Percentiles rank a stretch among this genome's conserved stretches.
These are phyloP conservation scores for Leishmania arabica DNA, from an alignment of 208 protist species.

Conservation along the genomic window DNA sequence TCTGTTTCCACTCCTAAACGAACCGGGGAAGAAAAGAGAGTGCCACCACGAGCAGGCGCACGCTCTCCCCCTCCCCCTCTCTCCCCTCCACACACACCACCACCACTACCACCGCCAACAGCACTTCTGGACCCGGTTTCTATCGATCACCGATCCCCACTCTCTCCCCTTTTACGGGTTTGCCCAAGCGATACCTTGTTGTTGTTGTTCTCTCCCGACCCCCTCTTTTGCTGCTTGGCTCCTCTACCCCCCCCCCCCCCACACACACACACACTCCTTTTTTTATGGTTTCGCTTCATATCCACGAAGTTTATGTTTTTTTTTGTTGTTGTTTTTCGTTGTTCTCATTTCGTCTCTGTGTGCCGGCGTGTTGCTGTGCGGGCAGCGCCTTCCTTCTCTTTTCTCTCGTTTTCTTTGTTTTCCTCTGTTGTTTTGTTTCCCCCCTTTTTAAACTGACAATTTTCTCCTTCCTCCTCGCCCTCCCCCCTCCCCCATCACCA, in stretches of 20 bases:
- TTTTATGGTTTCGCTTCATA: neutral
- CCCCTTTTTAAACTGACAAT: too few species aligned
- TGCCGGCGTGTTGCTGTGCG: neutral
- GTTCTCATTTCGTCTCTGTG: neutral
- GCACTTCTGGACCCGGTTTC: neutral
- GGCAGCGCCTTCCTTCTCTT: neutral
- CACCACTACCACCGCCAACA: too few species aligned
- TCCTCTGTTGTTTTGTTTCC: neutral
- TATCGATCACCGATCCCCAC: neutral
- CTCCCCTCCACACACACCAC: too few species aligned
- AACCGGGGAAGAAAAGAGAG: neutral
- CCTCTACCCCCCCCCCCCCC: too few species aligned
- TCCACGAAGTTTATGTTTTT: neutral
- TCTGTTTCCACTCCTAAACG: neutral
- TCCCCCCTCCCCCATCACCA: too few species aligned
- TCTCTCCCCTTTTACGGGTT: neutral
- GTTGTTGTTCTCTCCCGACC: neutral
- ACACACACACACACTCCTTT: neutral
- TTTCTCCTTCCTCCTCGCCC: too few species aligned
- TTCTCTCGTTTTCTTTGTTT: neutral
- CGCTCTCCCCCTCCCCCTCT: neutral
- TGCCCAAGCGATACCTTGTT: neutral
- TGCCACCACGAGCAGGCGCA: neutral
- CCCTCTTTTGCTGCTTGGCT: neutral
- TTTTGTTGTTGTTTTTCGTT: neutral